Evolutionary conservation across 2,329 filamentous ascomycete genomes (phyloP).

Genomic region (Alternaria alternata): DNA sequence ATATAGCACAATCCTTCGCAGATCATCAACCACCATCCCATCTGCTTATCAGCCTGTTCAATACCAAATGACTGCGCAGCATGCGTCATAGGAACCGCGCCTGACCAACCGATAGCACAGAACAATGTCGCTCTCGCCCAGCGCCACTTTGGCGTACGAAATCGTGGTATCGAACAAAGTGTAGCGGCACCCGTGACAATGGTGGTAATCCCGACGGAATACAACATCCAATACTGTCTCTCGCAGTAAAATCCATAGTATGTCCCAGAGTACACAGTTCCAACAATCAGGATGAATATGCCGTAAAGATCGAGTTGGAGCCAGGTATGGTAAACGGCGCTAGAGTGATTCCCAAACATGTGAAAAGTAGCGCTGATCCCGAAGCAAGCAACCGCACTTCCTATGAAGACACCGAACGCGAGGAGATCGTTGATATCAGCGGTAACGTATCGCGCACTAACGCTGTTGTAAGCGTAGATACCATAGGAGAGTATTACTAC

Average conservation of each 20-base stretch:
- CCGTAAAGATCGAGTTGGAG: conserved; percentile 9
- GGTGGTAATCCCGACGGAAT: conserved; percentile 2
- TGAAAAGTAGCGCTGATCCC: conserved; percentile 14
- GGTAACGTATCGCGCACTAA: conserved; percentile 2
- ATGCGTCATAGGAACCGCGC: conserved; percentile 16
- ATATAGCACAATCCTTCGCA: conserved; percentile 10
- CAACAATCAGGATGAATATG: conserved; percentile 11
- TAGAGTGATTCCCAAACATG: conserved; percentile 11
- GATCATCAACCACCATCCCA: conserved; percentile 17
- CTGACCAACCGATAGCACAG: conserved; percentile 15
- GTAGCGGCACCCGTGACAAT: conserved; percentile 8
- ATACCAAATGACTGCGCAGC: conserved; percentile 14
- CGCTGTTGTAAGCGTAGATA: neutral
- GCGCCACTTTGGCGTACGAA: conserved; percentile 12
- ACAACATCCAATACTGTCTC: conserved; percentile 9
- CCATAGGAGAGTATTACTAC: neutral
- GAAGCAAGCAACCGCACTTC: conserved; percentile 5
- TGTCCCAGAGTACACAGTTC: conserved; percentile 15
- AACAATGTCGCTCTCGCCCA: conserved; percentile 13
- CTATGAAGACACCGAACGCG: conserved; percentile 11
- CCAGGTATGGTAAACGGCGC: conserved; percentile 12
- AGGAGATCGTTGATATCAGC: conserved; percentile 8
- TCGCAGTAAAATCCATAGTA: conserved; percentile 15
- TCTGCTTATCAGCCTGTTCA: conserved; percentile 13
- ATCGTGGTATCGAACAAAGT: conserved; percentile 9